Conservation (phyloP, 164 flowering plant species). For the Umbilicus rupestris region DNA sequence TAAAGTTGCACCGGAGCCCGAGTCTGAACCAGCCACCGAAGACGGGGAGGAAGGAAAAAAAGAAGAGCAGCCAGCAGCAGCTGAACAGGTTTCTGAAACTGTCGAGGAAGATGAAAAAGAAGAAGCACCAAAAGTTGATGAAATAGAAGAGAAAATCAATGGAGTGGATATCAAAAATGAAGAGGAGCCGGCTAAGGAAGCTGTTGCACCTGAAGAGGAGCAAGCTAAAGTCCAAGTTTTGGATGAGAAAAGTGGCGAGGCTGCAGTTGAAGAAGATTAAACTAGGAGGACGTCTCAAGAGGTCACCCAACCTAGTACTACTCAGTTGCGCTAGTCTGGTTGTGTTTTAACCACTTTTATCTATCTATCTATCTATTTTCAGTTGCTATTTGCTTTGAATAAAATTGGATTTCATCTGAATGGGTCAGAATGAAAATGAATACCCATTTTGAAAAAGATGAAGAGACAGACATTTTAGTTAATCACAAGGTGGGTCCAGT, state of each 20-base stretch:
- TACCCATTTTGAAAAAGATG: too few relatives aligned
- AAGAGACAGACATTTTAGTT: too few relatives aligned
- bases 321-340: too few relatives aligned
- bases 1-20: conserved; percentile 1
- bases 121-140: not conserved
- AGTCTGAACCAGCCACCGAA: not conserved
- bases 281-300: not conserved
- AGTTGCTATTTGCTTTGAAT: not conserved
- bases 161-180: not conserved
- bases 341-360: too few relatives aligned
- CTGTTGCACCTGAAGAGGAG: not conserved
- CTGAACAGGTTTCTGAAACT: not conserved
- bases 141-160: not conserved
- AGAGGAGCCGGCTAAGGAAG: not conserved
- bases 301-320: too few relatives aligned
- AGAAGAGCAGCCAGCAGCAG: not conserved
- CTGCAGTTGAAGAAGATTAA: not conserved
- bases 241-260: not conserved
- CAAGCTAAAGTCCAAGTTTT: not conserved
- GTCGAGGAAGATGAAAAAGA: not conserved
- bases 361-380: not conserved
- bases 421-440: too few relatives aligned
- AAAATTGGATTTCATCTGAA: not conserved
- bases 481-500: too few relatives aligned
- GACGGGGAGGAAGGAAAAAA: not conserved